These are phyloP conservation scores for Candida maesae DNA, from an alignment of 805 yeast species.

Conservation along the genomic window DNA sequence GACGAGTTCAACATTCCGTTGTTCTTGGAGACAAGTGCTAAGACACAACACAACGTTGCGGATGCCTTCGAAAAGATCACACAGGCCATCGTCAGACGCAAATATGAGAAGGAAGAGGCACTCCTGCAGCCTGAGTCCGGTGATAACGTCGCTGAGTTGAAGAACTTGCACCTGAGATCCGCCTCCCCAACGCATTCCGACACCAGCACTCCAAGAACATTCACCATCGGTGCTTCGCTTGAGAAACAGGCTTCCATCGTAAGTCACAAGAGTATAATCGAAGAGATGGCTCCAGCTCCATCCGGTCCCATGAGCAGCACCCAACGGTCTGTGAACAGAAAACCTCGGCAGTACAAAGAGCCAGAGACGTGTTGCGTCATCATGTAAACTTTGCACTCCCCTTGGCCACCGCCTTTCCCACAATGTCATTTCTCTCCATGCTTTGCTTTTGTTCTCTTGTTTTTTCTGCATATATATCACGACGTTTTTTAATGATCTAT, in stretches of 20 bases:
- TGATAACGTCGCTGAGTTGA: not conserved
- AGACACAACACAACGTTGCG: slow-evolving; percentile 12
- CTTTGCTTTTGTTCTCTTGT: not conserved
- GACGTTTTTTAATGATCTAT: too few relatives aligned
- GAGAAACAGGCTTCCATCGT: slow-evolving; percentile 1
- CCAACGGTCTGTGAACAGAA: not conserved
- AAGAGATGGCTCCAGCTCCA: too few relatives aligned
- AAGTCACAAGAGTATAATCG: too few relatives aligned
- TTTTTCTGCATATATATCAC: slow-evolving; percentile 1
- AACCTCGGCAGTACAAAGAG: not conserved
- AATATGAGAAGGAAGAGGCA: not conserved
- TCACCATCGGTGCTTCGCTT: slow-evolving; percentile 15
- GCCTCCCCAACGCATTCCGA: slow-evolving; percentile 3
- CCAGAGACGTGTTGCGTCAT: slow-evolving; percentile 9
- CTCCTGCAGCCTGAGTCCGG: slow-evolving; percentile 2
- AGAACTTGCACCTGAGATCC: not conserved
- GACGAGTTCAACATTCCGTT: slow-evolving; percentile 12
- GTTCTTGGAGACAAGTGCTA: slow-evolving; percentile 22
- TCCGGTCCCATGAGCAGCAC: too few relatives aligned
- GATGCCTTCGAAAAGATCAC: slow-evolving; percentile 17
- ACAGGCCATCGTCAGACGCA: not conserved
- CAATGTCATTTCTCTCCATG: too few relatives aligned
- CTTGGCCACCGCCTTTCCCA: too few relatives aligned
- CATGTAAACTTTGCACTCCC: slow-evolving; percentile 6
- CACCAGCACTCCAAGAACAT: slow-evolving; percentile 2